Evolutionary conservation across 2,329 filamentous ascomycete species (phyloP).

Genomic region (Ambrosiella cleistominuta): DNA sequence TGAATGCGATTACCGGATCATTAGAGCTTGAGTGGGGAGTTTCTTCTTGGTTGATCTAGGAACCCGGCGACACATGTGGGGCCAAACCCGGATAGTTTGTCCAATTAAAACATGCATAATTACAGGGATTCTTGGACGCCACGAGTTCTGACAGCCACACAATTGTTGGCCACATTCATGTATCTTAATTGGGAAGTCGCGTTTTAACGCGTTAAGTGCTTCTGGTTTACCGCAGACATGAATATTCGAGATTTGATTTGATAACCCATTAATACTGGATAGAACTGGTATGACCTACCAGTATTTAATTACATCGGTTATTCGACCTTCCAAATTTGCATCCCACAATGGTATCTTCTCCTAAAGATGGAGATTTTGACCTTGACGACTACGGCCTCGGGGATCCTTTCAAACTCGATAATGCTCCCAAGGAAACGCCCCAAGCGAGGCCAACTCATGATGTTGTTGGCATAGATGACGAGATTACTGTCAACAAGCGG

Average conservation of each 20-base stretch:
- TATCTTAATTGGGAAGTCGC: conserved; percentile 8
- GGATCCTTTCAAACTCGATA: conserved; percentile 26
- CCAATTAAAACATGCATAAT: not conserved
- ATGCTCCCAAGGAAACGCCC: conserved; percentile 8
- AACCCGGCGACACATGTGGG: not conserved
- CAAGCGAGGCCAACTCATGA: conserved; percentile 28
- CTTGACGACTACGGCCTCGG: conserved; percentile 62
- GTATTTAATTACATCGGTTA: not conserved
- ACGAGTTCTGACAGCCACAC: not conserved
- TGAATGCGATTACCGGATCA: not conserved
- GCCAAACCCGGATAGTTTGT: not conserved
- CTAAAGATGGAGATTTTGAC: conserved; percentile 27
- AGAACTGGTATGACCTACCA: too few relatives aligned
- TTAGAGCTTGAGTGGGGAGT: not conserved
- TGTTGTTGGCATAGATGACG: conserved; percentile 65
- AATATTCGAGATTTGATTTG: too few relatives aligned
- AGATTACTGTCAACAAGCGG: conserved; percentile 66
- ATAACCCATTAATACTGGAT: too few relatives aligned
- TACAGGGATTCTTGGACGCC: not conserved
- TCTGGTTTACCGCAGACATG: not conserved
- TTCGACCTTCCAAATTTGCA: not conserved
- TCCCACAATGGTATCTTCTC: not conserved
- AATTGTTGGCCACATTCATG: not conserved
- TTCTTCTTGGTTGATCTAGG: not conserved
- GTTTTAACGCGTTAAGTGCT: conserved; percentile 3